phyloP scores from a whole-genome alignment of 345 rosid genomes.

The Angophora floribunda region DNA sequence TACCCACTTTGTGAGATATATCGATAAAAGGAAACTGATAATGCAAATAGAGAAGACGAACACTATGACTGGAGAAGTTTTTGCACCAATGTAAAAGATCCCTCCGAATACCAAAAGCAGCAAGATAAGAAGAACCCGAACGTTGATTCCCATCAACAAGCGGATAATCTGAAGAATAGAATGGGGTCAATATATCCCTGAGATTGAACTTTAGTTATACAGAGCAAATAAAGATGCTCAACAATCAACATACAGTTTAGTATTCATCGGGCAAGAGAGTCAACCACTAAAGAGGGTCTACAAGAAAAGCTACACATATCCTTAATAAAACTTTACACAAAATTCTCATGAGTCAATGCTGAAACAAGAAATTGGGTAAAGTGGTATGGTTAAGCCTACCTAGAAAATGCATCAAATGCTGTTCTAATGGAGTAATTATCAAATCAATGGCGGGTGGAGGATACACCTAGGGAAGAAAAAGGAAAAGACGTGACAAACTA shows the following conservation, averaged over 20 bases:
- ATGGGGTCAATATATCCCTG: not conserved
- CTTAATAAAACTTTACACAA: not conserved
- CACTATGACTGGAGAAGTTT: constrained; percentile 86
- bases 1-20: constrained; percentile 91
- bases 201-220: not conserved
- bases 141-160: constrained; percentile 66
- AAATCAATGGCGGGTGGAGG: not conserved
- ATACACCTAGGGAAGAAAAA: not conserved
- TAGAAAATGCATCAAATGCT: not conserved
- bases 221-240: not conserved
- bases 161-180: constrained; percentile 64
- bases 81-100: constrained; percentile 78
- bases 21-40: constrained; percentile 62
- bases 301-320: not conserved
- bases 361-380: not conserved
- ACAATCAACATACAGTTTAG: not conserved
- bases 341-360: not conserved
- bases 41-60: constrained; percentile 88
- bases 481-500: not conserved
- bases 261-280: not conserved
- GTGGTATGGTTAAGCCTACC: not conserved
- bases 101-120: constrained; percentile 64
- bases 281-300: not conserved
- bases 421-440: not conserved
- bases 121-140: constrained; percentile 63